Conservation (phyloP, 2,329 filamentous ascomycete genomes). For the Colletotrichum lindemuthianum region DNA sequence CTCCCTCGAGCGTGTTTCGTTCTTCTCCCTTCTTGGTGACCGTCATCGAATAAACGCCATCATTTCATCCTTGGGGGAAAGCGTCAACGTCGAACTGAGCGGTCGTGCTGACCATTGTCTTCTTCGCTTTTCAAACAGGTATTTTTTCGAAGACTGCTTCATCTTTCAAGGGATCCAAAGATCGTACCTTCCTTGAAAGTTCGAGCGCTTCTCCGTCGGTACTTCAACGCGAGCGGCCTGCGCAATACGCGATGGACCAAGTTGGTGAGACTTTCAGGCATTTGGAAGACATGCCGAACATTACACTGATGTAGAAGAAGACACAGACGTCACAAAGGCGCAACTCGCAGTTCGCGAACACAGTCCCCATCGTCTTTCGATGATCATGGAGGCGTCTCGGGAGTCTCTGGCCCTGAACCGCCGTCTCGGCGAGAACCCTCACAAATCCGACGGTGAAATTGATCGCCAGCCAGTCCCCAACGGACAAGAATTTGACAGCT, state of each 20-base stretch:
- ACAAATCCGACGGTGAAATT: not conserved
- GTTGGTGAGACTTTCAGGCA: constrained; percentile 3
- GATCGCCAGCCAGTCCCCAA: not conserved
- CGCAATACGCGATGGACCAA: constrained; percentile 6
- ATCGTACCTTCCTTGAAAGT: not conserved
- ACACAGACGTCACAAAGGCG: not conserved
- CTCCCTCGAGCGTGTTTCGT: not conserved
- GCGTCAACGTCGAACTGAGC: not conserved
- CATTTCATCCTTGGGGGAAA: too few relatives aligned
- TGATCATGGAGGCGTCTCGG: constrained; percentile 29
- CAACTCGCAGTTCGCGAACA: constrained; percentile 2
- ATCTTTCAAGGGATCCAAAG: not conserved
- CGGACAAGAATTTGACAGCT: not conserved
- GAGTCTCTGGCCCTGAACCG: not conserved
- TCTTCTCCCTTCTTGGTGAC: not conserved
- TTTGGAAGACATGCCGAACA: not conserved
- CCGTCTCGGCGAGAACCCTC: not conserved
- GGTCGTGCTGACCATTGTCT: not conserved
- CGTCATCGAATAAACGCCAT: not conserved
- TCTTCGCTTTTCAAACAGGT: not conserved
- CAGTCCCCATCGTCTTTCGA: constrained; percentile 30
- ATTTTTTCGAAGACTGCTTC: not conserved
- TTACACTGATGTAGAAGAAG: not conserved
- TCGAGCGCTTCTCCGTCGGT: not conserved
- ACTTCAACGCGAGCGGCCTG: not conserved